Percentiles rank a stretch among this genome's conserved stretches.
These are phyloP conservation scores for Cucurbitaria berberidis DNA, from an alignment of 2,329 filamentous ascomycete species.

Conservation along the genomic window DNA sequence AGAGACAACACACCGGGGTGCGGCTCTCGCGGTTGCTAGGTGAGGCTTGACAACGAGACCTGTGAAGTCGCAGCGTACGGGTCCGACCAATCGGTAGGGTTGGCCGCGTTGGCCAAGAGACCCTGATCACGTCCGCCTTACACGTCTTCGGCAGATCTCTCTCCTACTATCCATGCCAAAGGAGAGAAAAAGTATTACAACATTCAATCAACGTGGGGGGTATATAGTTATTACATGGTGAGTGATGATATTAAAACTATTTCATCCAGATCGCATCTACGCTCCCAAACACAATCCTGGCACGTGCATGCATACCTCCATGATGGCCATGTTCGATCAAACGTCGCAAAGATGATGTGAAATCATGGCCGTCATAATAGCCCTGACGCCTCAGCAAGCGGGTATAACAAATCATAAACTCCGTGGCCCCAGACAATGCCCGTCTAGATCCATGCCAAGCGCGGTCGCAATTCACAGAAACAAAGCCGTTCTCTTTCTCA, in stretches of 20 bases:
- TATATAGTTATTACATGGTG: too few relatives aligned
- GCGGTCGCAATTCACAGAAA: background rate
- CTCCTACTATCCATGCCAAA: background rate
- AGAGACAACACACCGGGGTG: slow-evolving; percentile 27
- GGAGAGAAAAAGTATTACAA: background rate
- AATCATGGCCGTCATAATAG: background rate
- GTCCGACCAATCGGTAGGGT: slow-evolving; percentile 13
- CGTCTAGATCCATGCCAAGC: slow-evolving; percentile 2
- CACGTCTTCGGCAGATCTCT: slow-evolving; percentile 9
- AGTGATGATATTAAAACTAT: too few relatives aligned
- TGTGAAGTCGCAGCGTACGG: slow-evolving; percentile 14
- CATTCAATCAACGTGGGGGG: too few relatives aligned
- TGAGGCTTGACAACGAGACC: slow-evolving; percentile 26
- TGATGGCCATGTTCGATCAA: background rate
- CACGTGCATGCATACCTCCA: too few relatives aligned
- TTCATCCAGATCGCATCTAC: background rate
- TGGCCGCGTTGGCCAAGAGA: slow-evolving; percentile 15
- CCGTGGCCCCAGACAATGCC: slow-evolving; percentile 2
- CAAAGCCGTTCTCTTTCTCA: background rate
- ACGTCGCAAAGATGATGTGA: background rate
- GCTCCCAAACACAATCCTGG: background rate
- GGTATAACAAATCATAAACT: slow-evolving; percentile 27
- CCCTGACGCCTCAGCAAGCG: slow-evolving; percentile 15
- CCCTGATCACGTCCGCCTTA: slow-evolving; percentile 17
- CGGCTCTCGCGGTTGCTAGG: slow-evolving; percentile 27